These are phyloP conservation scores for Linnemannia elongata DNA, from an alignment of 192 early-diverging fungal genomes.

Conservation along the genomic window DNA sequence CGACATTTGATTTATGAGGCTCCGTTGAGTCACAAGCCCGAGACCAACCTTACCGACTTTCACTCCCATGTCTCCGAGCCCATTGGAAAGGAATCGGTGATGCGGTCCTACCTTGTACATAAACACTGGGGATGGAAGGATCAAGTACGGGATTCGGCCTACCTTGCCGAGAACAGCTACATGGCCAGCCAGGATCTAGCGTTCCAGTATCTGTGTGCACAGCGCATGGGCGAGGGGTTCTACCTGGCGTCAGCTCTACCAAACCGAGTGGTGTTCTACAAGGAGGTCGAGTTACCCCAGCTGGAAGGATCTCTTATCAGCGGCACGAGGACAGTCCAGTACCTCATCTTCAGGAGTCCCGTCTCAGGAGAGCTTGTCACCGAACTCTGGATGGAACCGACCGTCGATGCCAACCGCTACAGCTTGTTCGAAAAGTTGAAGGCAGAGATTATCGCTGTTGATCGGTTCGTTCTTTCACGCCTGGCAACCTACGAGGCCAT, in stretches of 20 bases:
- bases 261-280: conserved; percentile 60
- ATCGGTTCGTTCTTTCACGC: conserved; percentile 61
- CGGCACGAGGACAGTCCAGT: conserved; percentile 57
- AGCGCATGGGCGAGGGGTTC: conserved; percentile 61
- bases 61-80: conserved; percentile 41
- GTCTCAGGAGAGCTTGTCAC: conserved; percentile 60
- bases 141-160: conserved; percentile 51
- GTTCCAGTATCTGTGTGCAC: conserved; percentile 64
- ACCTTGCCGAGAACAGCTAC: conserved; percentile 41
- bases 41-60: conserved; percentile 28
- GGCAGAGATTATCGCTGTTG: conserved; percentile 45
- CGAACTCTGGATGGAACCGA: conserved; percentile 71
- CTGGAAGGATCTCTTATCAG: conserved; percentile 20
- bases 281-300: conserved; percentile 52
- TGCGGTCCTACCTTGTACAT: conserved; percentile 65
- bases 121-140: conserved; percentile 66
- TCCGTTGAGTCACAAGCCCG: conserved; percentile 23
- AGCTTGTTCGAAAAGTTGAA: conserved; percentile 41
- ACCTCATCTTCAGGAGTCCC: conserved; percentile 62
- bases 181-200: conserved; percentile 61
- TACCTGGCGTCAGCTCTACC: conserved; percentile 54
- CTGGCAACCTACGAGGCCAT: conserved; percentile 70
- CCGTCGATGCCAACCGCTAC: conserved; percentile 30
- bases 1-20: conserved; percentile 57
- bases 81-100: conserved; percentile 58